phyloP scores from a whole-genome alignment of 495 filamentous ascomycete species.

The Penicillium tannophilum region DNA sequence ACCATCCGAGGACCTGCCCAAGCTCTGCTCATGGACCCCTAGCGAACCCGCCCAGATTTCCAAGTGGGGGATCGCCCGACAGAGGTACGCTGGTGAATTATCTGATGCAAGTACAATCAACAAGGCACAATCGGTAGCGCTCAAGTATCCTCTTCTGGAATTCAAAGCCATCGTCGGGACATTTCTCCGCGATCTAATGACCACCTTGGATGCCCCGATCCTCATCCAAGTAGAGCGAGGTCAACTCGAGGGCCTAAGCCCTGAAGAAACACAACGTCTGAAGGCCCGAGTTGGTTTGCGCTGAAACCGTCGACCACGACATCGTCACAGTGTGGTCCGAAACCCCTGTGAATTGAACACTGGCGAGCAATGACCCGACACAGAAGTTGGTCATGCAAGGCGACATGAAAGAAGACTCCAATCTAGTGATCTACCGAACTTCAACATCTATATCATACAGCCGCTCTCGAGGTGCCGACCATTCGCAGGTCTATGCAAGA shows the following conservation, averaged over 20 bases:
- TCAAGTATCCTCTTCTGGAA: slow-evolving; percentile 15
- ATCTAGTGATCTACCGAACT: not conserved
- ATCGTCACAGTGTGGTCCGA: not conserved
- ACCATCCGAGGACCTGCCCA: slow-evolving; percentile 24
- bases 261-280: slow-evolving; percentile 36
- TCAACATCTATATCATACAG: not conserved
- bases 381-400: not conserved
- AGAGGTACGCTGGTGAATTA: slow-evolving; percentile 17
- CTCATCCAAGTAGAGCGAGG: slow-evolving; percentile 51
- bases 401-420: not conserved
- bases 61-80: slow-evolving; percentile 18
- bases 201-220: slow-evolving; percentile 39
- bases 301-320: slow-evolving; percentile 11
- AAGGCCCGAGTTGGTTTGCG: slow-evolving; percentile 32
- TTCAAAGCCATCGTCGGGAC: slow-evolving; percentile 30
- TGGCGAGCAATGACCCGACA: not conserved
- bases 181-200: slow-evolving; percentile 40
- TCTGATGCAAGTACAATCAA: slow-evolving; percentile 2
- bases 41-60: slow-evolving; percentile 3
- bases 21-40: slow-evolving; percentile 34
- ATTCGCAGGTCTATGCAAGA: too few relatives aligned
- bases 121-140: slow-evolving; percentile 4
- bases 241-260: slow-evolving; percentile 35
- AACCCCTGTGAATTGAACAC: not conserved
- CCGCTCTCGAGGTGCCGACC: too few relatives aligned